Percentiles rank a stretch among this genome's conserved stretches.
Evolutionary conservation across 306 rosid species (phyloP).

Genomic region (Begonia peltatifolia): DNA sequence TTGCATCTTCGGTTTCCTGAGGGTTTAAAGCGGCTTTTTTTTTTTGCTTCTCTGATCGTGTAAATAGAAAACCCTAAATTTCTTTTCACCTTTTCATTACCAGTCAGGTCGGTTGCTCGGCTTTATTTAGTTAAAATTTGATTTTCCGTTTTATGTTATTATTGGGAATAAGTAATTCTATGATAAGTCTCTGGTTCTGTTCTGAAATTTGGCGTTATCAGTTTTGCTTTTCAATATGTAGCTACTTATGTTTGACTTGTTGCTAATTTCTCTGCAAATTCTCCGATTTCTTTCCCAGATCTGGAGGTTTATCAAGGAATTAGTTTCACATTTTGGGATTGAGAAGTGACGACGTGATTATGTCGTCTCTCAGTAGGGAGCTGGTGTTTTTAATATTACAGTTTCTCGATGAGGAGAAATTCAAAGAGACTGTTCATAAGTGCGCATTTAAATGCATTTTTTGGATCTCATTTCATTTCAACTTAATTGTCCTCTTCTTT

Average conservation of each 20-base stretch:
- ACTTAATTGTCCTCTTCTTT: background rate
- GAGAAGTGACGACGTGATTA: conserved; percentile 27
- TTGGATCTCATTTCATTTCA: background rate
- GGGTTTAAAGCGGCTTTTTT: conserved; percentile 57
- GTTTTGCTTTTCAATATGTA: conserved; percentile 6
- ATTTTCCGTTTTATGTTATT: conserved; percentile 18
- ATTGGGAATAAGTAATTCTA: conserved; percentile 3
- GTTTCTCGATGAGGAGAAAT: conserved; percentile 97
- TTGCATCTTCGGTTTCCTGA: conserved; percentile 62
- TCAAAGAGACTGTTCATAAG: conserved; percentile 98
- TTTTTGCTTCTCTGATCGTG: conserved; percentile 31
- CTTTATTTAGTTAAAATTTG: conserved; percentile 3
- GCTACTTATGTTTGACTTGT: conserved; percentile 16
- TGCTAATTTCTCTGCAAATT: background rate
- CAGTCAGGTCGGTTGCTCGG: conserved; percentile 14
- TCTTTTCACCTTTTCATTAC: conserved; percentile 15
- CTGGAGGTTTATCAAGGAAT: conserved; percentile 37
- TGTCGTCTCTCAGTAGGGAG: conserved; percentile 98
- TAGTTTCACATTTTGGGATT: conserved; percentile 27
- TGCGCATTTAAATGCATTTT: conserved; percentile 26
- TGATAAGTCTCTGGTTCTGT: conserved; percentile 25
- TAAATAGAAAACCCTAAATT: conserved; percentile 10
- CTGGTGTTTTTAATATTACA: conserved; percentile 98
- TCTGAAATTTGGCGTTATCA: conserved; percentile 7
- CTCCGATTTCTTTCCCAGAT: conserved; percentile 40